Conservation (phyloP, 352 stramenopile genomes). For the Plasmopara viticola region DNA sequence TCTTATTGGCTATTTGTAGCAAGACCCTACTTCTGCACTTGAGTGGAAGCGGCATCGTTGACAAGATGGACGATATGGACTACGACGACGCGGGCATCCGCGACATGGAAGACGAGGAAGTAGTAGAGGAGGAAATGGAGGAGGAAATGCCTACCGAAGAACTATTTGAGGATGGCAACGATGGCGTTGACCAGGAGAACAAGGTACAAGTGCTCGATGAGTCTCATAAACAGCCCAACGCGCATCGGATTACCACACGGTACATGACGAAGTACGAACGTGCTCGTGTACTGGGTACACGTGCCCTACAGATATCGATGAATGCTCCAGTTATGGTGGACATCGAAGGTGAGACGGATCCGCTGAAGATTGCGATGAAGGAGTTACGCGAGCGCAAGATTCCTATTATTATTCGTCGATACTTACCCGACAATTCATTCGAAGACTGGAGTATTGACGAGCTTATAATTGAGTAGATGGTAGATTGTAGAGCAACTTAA, state of each 20-base stretch:
- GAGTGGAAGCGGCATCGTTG: constrained; percentile 17
- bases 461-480: constrained; percentile 96
- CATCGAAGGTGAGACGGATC: constrained; percentile 98
- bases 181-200: constrained; percentile 41
- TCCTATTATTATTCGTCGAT: constrained; percentile 98
- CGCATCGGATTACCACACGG: constrained; percentile 92
- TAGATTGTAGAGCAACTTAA: constrained; percentile 4
- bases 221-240: constrained; percentile 82
- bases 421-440: constrained; percentile 97
- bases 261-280: constrained; percentile 99
- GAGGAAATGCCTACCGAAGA: constrained; percentile 75
- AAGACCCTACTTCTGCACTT: constrained; percentile 7
- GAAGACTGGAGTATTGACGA: constrained; percentile 99
- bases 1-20: too few relatives aligned
- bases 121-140: constrained; percentile 60
- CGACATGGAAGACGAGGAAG: constrained; percentile 81
- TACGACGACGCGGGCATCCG: constrained; percentile 72
- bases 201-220: constrained; percentile 79
- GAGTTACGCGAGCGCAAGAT: constrained; percentile 99
- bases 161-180: constrained; percentile 57
- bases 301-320: constrained; percentile 98
- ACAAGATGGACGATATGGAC: constrained; percentile 79
- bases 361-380: constrained; percentile 99
- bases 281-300: constrained; percentile 95
- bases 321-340: constrained; percentile 95